Evolutionary conservation across 805 yeast genomes (phyloP).

Genomic region (Jamesozyma gamospora): DNA sequence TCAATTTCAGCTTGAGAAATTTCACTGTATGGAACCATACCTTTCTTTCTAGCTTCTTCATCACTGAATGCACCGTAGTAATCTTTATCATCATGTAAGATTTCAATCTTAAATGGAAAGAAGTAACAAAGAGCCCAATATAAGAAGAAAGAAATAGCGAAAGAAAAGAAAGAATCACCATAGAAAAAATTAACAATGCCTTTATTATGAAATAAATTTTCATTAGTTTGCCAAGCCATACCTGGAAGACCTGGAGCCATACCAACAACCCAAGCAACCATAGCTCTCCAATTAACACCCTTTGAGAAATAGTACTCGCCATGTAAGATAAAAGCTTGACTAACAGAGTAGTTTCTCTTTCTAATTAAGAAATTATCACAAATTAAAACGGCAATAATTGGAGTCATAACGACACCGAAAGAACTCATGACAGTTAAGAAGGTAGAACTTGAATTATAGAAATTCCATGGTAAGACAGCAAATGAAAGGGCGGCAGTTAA

Average conservation of each 20-base stretch:
- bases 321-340: constrained; percentile 17
- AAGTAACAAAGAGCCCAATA: constrained; percentile 28
- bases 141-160: constrained; percentile 30
- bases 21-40: constrained; percentile 26
- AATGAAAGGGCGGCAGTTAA: constrained; percentile 27
- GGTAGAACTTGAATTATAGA: constrained; percentile 29
- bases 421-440: constrained; percentile 32
- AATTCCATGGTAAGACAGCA: constrained; percentile 32
- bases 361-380: constrained; percentile 34
- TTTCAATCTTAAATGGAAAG: constrained; percentile 31
- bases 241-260: constrained; percentile 44
- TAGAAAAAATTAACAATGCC: constrained; percentile 36
- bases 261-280: constrained; percentile 27
- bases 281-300: constrained; percentile 33
- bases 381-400: constrained; percentile 31
- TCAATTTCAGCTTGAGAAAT: constrained; percentile 8
- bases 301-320: constrained; percentile 30
- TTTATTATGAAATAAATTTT: constrained; percentile 14
- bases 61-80: constrained; percentile 32
- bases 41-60: constrained; percentile 27
- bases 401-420: constrained; percentile 31
- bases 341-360: constrained; percentile 28
- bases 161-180: constrained; percentile 36
- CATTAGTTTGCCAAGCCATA: constrained; percentile 28
- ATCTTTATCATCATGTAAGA: constrained; percentile 32